These are phyloP conservation scores for Penicillium cinerascens DNA, from an alignment of 495 filamentous ascomycete genomes.

Conservation along the genomic window DNA sequence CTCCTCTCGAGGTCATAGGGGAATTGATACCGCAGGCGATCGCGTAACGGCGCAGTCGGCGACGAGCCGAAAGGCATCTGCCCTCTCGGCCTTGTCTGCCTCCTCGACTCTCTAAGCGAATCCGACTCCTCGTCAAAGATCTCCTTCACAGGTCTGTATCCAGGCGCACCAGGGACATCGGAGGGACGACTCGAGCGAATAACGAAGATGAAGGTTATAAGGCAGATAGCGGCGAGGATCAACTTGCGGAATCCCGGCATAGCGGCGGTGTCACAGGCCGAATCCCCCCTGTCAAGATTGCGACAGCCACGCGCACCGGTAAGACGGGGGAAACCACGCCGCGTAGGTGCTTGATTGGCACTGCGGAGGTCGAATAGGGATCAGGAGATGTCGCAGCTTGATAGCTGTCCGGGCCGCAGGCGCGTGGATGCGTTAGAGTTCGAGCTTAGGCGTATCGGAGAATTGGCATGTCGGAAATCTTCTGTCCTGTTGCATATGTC, in stretches of 20 bases:
- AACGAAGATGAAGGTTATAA: slow-evolving; percentile 69
- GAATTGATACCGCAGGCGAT: slow-evolving; percentile 88
- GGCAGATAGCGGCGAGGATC: slow-evolving; percentile 60
- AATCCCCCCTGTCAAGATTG: background rate
- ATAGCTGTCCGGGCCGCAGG: background rate
- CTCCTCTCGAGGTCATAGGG: slow-evolving; percentile 82
- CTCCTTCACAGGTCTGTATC: slow-evolving; percentile 18
- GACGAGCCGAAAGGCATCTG: slow-evolving; percentile 39
- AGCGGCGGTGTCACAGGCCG: slow-evolving; percentile 4
- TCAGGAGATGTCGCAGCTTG: background rate
- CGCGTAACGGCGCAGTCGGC: slow-evolving; percentile 56
- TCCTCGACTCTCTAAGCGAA: slow-evolving; percentile 4
- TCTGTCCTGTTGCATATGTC: background rate
- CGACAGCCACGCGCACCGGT: slow-evolving; percentile 11
- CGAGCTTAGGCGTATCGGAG: slow-evolving; percentile 10
- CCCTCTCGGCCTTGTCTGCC: slow-evolving; percentile 16
- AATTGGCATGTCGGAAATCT: slow-evolving; percentile 15
- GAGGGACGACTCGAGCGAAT: slow-evolving; percentile 57
- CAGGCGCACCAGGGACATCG: slow-evolving; percentile 25
- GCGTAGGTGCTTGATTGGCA: background rate
- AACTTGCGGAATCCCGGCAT: slow-evolving; percentile 73
- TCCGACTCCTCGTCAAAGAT: slow-evolving; percentile 24
- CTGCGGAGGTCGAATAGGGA: background rate
- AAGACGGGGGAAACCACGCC: slow-evolving; percentile 1
- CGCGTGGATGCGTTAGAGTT: slow-evolving; percentile 4